Base-by-base conservation (phyloP, 1,284 basidiomycete species). In the Fistulinella cinereoalba region DNA sequence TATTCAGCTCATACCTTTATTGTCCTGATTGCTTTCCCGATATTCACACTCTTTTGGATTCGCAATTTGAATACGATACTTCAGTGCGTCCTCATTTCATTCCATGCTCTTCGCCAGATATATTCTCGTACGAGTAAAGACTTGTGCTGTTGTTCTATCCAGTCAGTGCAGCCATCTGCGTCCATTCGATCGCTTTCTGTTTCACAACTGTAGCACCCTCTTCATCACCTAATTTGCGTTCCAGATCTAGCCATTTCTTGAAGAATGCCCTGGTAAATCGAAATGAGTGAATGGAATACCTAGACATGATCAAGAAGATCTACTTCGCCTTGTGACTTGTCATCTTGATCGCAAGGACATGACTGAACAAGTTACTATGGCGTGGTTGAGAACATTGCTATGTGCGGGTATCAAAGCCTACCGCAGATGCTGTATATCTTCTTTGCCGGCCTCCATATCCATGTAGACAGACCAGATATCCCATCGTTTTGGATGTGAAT, bases 391-490 rank as follows among this genome's bases (percentile, higher is more conserved):
- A 38, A 40, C 41, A 27, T 36, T 37, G 22, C 18, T 24, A n/a
- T 22, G n/a, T 15, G 36, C 15, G 51, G 47, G 39, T 32, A 24
- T 42, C 40, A 18, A 37, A 39, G 43, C 73, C 23, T 66, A 85
- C 80, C 92, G 75, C 37, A 92, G 67, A 55, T 77, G 82, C 54
- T 86, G 85, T 28, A 95, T 84, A 67, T 96, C 83, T 19, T 76
- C 71, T 64, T 86, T 81, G 37, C 79, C 77, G 6, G 84, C 85
- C 63, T 98, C 91, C 84, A 97, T 94, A 65, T 99, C 97, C 64
- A 98, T 85, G 69, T 99, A 99, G 46, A 98, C 77, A 47, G 88
- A 90, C 95, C 97, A 99, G 33, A 98, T 72, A 66, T 99, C 96
- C 73, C 94, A 85, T 40, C 93, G 83, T 67, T 95, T 97, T 3